Conservation (phyloP, 495 filamentous ascomycete genomes). For the Chlorociboria aeruginascens region DNA sequence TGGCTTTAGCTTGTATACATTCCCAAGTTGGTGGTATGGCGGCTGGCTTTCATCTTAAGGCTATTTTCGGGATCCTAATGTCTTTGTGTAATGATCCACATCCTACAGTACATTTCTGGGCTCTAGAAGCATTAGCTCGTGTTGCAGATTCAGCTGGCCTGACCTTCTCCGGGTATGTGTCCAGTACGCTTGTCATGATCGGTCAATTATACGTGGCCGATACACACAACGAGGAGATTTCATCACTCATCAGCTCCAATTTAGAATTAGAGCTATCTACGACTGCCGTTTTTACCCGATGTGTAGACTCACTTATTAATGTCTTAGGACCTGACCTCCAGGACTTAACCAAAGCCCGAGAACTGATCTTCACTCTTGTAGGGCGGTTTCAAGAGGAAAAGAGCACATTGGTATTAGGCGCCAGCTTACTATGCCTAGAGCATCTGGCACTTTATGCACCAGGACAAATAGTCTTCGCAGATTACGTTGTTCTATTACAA, state of each 20-base stretch:
- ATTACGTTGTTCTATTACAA: slow-evolving; percentile 75
- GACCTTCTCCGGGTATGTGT: slow-evolving; percentile 81
- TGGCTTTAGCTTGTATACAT: slow-evolving; percentile 88
- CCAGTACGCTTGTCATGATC: slow-evolving; percentile 82
- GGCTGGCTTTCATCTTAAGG: slow-evolving; percentile 92
- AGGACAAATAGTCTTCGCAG: slow-evolving; percentile 66
- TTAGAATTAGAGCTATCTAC: slow-evolving; percentile 74
- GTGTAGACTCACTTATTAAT: slow-evolving; percentile 91
- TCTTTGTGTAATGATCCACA: slow-evolving; percentile 94
- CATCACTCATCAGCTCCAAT: slow-evolving; percentile 71
- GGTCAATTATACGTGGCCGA: slow-evolving; percentile 86
- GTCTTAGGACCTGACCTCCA: slow-evolving; percentile 92
- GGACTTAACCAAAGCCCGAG: slow-evolving; percentile 81
- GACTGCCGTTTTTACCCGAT: slow-evolving; percentile 68
- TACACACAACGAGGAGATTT: slow-evolving; percentile 78
- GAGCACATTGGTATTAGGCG: slow-evolving; percentile 56
- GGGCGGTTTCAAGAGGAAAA: slow-evolving; percentile 73
- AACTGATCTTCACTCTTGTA: slow-evolving; percentile 80
- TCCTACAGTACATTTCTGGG: slow-evolving; percentile 91
- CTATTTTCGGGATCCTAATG: slow-evolving; percentile 88
- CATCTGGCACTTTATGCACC: slow-evolving; percentile 90
- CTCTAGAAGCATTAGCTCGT: slow-evolving; percentile 73
- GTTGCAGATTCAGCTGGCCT: slow-evolving; percentile 89
- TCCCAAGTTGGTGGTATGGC: slow-evolving; percentile 96
- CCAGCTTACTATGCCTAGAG: slow-evolving; percentile 74